A percentile compares a stretch with the other conserved stretches of the same genome.
These are phyloP conservation scores for Colletotrichum tropicale DNA, from an alignment of 2,329 filamentous ascomycete genomes.

Conservation along the genomic window DNA sequence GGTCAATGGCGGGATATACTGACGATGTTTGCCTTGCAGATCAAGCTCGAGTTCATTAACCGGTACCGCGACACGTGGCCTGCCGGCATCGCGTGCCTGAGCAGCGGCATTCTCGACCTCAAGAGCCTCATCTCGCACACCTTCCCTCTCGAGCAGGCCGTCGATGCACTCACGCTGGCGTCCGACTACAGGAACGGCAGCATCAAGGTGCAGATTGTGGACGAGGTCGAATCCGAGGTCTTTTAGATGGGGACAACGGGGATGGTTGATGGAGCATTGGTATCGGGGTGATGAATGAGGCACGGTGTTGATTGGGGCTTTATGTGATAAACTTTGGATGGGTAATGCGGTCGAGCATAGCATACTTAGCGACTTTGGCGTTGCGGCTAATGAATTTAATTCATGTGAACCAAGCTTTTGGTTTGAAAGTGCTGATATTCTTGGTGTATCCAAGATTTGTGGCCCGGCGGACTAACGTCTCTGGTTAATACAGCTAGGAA, in stretches of 20 bases:
- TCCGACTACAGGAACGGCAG: conserved; percentile 36
- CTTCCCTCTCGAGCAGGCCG: conserved; percentile 65
- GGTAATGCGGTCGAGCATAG: background rate
- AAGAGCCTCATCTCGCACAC: conserved; percentile 67
- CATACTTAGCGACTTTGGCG: background rate
- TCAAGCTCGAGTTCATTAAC: conserved; percentile 74
- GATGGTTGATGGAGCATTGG: background rate
- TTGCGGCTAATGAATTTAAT: background rate
- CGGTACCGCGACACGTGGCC: conserved; percentile 75
- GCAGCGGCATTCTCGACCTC: conserved; percentile 63
- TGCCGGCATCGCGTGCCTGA: conserved; percentile 64
- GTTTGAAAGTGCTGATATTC: background rate
- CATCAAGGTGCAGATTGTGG: conserved; percentile 40
- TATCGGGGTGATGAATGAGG: background rate
- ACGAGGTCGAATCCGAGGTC: conserved; percentile 20
- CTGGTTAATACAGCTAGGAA: no score
- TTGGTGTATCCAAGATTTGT: no score
- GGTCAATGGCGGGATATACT: background rate
- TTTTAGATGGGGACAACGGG: background rate
- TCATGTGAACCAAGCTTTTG: background rate
- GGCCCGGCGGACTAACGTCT: no score
- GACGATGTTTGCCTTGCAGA: conserved; percentile 39
- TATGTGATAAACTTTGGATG: background rate
- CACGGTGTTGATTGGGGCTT: background rate
- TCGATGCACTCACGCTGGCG: conserved; percentile 51